Conservation (phyloP, 768 basidiomycete species). For the Sarcodon sp. region DNA sequence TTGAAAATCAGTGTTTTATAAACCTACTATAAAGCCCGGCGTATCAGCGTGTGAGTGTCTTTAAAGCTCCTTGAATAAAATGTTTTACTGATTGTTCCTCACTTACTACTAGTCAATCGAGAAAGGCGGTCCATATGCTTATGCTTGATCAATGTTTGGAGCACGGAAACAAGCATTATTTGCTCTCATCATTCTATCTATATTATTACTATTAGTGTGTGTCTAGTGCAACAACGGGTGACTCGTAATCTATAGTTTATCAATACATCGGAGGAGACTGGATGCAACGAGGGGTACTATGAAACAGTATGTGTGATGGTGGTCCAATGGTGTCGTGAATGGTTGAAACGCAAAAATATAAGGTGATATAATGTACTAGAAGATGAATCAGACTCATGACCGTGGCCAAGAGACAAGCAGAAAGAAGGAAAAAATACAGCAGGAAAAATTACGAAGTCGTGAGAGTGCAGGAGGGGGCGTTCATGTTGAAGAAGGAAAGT, state of each 20-base stretch:
- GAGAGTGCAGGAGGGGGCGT: neutral
- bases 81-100: neutral
- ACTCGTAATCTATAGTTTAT: no score
- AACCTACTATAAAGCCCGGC: constrained; percentile 14
- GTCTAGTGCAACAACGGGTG: no score
- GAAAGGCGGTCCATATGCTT: constrained; percentile 20
- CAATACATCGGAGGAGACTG: no score
- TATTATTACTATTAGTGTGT: no score
- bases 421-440: neutral
- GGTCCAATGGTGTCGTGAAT: no score
- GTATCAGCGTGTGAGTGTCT: constrained; percentile 7
- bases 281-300: no score
- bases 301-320: no score
- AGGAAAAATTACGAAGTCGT: neutral
- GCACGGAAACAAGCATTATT: no score
- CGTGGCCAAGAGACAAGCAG: neutral
- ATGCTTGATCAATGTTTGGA: constrained; percentile 4
- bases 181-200: no score
- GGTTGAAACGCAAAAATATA: no score
- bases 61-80: neutral
- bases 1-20: neutral
- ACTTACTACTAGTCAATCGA: constrained; percentile 7
- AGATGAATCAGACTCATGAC: neutral
- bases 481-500: constrained; percentile 5
- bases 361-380: no score